A percentile compares a stretch with the other conserved stretches of the same genome.
phyloP scores from a whole-genome alignment of 257 asterid species.

The Gentiana dahurica region DNA sequence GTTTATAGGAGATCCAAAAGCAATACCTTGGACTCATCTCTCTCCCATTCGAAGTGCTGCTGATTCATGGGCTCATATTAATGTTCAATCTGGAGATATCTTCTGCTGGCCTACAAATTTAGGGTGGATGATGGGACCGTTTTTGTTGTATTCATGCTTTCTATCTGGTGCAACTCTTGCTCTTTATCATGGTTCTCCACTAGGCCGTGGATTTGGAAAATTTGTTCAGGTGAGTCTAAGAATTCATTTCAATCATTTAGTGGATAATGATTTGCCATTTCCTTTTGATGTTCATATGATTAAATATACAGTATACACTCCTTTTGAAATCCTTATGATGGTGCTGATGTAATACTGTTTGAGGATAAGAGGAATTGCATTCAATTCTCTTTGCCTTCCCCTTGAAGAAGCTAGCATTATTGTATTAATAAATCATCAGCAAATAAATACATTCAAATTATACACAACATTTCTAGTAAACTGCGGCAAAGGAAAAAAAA shows the following conservation, averaged over 20 bases:
- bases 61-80: constrained; percentile 66
- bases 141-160: constrained; percentile 57
- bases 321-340: no score
- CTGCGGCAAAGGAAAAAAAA: no score
- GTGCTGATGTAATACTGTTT: no score
- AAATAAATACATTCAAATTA: no score
- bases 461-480: no score
- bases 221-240: constrained; percentile 58
- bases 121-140: constrained; percentile 99
- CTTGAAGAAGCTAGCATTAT: no score
- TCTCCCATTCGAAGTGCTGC: constrained; percentile 82
- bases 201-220: constrained; percentile 72
- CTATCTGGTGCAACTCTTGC: constrained; percentile 81
- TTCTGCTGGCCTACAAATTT: constrained; percentile 92
- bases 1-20: constrained; percentile 84
- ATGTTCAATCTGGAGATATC: constrained; percentile 53
- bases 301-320: no score
- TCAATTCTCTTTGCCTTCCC: no score
- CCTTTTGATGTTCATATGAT: no score
- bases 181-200: constrained; percentile 95
- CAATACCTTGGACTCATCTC: constrained; percentile 92
- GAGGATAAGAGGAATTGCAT: no score
- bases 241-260: constrained; percentile 2
- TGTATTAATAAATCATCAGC: no score
- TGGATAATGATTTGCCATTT: constrained; percentile 3